Conservation (phyloP, 2,329 filamentous ascomycete genomes). For the Trichophyton rubrum region DNA sequence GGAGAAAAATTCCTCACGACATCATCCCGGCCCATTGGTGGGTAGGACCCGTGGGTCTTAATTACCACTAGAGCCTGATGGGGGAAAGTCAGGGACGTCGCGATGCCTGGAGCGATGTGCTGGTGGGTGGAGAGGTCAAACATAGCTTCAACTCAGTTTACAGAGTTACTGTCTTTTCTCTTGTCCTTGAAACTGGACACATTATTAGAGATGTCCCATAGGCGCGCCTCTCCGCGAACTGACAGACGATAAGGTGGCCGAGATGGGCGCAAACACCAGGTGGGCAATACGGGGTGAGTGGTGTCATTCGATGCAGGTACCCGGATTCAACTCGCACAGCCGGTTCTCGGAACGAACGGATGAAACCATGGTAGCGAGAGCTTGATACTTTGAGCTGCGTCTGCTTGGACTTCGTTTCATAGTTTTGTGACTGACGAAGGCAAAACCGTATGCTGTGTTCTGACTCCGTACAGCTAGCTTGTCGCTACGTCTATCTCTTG, state of each 20-base stretch:
- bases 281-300: not conserved
- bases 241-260: not conserved
- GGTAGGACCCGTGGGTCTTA: not conserved
- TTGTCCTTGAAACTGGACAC: too few species aligned
- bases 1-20: not conserved
- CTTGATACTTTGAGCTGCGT: not conserved
- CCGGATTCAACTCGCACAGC: not conserved
- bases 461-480: not conserved
- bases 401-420: not conserved
- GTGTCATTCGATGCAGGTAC: conserved; percentile 1
- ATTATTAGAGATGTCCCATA: too few species aligned
- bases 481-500: not conserved
- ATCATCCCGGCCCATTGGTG: not conserved
- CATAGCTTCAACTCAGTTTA: not conserved
- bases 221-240: too few species aligned
- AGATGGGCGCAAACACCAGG: not conserved
- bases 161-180: too few species aligned
- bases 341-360: not conserved
- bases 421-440: not conserved
- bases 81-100: not conserved
- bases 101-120: not conserved
- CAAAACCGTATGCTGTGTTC: not conserved
- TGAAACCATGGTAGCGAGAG: not conserved
- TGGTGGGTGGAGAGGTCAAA: not conserved
- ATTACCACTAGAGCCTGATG: conserved; percentile 1